These are phyloP conservation scores for Sporothrix pallida DNA, from an alignment of 2,329 filamentous ascomycete species.

Conservation along the genomic window DNA sequence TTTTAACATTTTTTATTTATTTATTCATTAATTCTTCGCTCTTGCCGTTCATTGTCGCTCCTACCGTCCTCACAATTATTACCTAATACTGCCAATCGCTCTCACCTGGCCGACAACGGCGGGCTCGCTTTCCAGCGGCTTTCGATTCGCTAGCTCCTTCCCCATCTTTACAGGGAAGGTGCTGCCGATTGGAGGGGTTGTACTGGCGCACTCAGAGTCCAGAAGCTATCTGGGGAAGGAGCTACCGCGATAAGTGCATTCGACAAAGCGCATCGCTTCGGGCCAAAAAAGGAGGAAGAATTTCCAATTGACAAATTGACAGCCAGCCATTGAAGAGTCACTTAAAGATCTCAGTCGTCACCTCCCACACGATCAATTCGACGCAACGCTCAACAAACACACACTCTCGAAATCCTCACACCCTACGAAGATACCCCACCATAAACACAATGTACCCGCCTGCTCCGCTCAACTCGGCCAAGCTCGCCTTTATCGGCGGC, in stretches of 20 bases:
- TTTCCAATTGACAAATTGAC: conserved; percentile 16
- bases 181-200: not conserved
- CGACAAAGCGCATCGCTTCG: conserved; percentile 3
- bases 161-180: not conserved
- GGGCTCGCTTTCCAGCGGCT: conserved; percentile 27
- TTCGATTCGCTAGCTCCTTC: conserved; percentile 24
- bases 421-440: not conserved
- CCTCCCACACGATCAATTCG: too few species aligned
- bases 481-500: conserved; percentile 51
- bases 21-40: not conserved
- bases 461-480: conserved; percentile 42
- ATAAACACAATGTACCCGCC: conserved; percentile 34
- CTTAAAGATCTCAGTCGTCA: not conserved
- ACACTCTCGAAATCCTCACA: not conserved
- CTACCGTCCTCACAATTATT: not conserved
- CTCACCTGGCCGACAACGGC: not conserved
- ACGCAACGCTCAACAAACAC: not conserved
- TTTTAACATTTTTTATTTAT: not conserved
- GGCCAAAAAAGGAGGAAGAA: conserved; percentile 4
- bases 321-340: conserved; percentile 8
- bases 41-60: not conserved
- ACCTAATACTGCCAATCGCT: not conserved
- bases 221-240: conserved; percentile 25
- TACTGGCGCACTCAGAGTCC: not conserved
- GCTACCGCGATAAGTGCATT: conserved; percentile 2